A percentile compares a stretch with the other conserved stretches of the same genome.
Evolutionary conservation across 805 yeast genomes (phyloP).

Genomic region (Nakazawaea pomicola): DNA sequence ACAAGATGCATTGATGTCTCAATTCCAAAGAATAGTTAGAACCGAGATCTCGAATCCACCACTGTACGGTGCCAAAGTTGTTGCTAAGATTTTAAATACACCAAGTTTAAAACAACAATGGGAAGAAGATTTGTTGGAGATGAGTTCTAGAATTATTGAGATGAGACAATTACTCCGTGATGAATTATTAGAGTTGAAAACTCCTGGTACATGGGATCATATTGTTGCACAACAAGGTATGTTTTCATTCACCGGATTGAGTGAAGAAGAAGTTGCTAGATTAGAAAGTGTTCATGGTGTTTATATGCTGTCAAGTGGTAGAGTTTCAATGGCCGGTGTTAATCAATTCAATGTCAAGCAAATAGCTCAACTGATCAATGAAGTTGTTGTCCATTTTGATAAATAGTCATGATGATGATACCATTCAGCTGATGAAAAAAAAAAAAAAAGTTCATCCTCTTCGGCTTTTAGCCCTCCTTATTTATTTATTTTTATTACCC

Average conservation of each 20-base stretch:
- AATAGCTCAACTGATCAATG: slow-evolving; percentile 57
- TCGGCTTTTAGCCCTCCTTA: too few relatives aligned
- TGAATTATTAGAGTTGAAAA: slow-evolving; percentile 47
- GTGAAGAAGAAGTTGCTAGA: slow-evolving; percentile 25
- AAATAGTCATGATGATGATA: too few relatives aligned
- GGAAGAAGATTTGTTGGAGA: slow-evolving; percentile 73
- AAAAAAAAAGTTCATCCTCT: too few relatives aligned
- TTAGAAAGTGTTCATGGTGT: slow-evolving; percentile 65
- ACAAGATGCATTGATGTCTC: slow-evolving; percentile 49
- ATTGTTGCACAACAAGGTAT: slow-evolving; percentile 88
- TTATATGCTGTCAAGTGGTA: slow-evolving; percentile 85
- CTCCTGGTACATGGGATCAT: slow-evolving; percentile 77
- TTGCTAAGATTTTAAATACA: slow-evolving; percentile 65
- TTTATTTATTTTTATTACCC: too few relatives aligned
- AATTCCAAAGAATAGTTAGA: slow-evolving; percentile 77
- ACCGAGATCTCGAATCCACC: slow-evolving; percentile 93
- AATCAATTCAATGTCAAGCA: slow-evolving; percentile 75
- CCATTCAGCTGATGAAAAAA: too few relatives aligned
- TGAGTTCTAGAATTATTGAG: slow-evolving; percentile 72
- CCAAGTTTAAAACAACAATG: slow-evolving; percentile 62
- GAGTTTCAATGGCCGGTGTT: slow-evolving; percentile 88
- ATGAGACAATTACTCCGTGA: slow-evolving; percentile 66
- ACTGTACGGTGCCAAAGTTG: slow-evolving; percentile 88
- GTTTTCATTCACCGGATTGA: slow-evolving; percentile 89
- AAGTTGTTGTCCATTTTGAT: slow-evolving; percentile 25